Evolutionary conservation across 495 filamentous ascomycete genomes (phyloP).

Genomic region (Chlorociboria aeruginascens): DNA sequence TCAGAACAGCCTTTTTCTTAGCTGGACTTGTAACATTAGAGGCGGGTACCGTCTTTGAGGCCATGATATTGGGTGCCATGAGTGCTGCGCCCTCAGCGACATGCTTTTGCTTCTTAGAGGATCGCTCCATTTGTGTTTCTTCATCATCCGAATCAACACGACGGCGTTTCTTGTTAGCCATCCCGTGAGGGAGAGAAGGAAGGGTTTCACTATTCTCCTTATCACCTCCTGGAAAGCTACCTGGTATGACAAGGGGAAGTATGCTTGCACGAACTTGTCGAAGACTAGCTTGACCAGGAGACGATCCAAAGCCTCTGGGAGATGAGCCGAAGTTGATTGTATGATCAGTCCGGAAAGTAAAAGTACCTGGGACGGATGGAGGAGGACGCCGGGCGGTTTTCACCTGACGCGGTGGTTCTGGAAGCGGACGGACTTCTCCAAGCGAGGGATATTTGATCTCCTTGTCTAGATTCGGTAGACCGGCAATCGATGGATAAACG

Average conservation of each 20-base stretch:
- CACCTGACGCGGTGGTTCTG: constrained; percentile 6
- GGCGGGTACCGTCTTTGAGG: not conserved
- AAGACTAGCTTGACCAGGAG: constrained; percentile 41
- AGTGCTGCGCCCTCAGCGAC: constrained; percentile 12
- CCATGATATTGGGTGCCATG: constrained; percentile 11
- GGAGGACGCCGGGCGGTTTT: constrained; percentile 1
- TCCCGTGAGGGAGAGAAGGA: constrained; percentile 46
- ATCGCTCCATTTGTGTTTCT: constrained; percentile 18
- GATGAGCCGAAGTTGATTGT: constrained; percentile 40
- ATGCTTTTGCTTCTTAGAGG: constrained; percentile 25
- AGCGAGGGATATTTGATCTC: constrained; percentile 21
- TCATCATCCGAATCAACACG: constrained; percentile 39
- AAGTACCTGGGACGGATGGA: constrained; percentile 34
- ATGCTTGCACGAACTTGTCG: constrained; percentile 44
- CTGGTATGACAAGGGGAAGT: constrained; percentile 33
- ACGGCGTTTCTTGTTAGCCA: constrained; percentile 62
- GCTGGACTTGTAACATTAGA: constrained; percentile 6
- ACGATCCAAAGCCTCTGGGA: constrained; percentile 31
- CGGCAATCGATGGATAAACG: constrained; percentile 35
- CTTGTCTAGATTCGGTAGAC: constrained; percentile 22
- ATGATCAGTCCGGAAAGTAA: constrained; percentile 48
- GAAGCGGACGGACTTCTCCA: constrained; percentile 17
- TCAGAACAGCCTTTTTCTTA: constrained; percentile 24
- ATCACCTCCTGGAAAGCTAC: constrained; percentile 35
- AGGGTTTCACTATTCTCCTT: constrained; percentile 32